Evolutionary conservation across 768 basidiomycete species (phyloP), one percentile per base, ranked within the genome.

Genomic region (Infundibulicybe gibba): DNA sequence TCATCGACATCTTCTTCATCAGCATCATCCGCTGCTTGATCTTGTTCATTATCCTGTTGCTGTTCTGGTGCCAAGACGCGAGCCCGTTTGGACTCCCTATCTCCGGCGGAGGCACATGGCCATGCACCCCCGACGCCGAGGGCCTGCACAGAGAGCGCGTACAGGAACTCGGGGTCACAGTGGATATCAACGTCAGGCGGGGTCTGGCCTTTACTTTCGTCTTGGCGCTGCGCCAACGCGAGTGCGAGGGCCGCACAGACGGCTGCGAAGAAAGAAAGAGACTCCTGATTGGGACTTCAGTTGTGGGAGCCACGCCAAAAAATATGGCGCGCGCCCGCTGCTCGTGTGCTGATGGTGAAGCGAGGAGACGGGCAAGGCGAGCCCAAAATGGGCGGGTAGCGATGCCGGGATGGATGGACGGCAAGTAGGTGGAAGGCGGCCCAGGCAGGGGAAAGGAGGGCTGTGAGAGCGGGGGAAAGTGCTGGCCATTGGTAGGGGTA

Each of bases 181-280:
- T 42, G 39, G 5, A 34, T 41, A 5, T 51, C 47, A 9, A 13
- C 30, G 5, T 45, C n/a, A 17, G 53, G 51, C 14, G 56, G 32
- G 0, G 76, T 75, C 21, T 25, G 25, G 3, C 25, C 25, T 8
- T 25, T 25, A 25, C 8, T 3, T 25, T 25, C 25, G 25, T 25
- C 25, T 25, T 25, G 25, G 8, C 8, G 25, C 4, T 25, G 25
- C 4, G 25, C 25, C 25, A 25, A 8, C 25, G 83, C 86, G 44
- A 87, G 58, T 1, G 85, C 84, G 33, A 86, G 73, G 2, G 76
- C 70, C 1, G 78, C 79, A 41, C 77, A 76, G 38, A 78, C 71
- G 2, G 76, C 69, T 0, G 81, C 78, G 50, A 87, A 87, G 56
- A 87, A 77, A 8, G 71, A 63, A 52, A 78, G 49, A 16, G 58